Base-by-base conservation (phyloP, 2,329 filamentous ascomycete genomes). In the Colletotrichum sp. region DNA sequence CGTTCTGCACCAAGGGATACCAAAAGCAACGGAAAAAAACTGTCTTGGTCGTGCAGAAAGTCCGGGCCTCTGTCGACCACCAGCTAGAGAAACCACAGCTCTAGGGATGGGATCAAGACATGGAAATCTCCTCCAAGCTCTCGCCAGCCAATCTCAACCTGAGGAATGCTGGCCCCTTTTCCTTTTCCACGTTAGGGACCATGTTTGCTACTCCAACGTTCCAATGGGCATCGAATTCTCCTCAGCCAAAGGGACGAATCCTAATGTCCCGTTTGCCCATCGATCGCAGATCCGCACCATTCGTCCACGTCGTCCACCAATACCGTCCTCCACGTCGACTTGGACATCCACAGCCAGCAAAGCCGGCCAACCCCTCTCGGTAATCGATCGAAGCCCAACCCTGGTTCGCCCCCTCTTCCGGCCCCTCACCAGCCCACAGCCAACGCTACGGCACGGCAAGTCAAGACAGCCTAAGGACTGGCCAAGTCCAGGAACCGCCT, bases 381-480 rank as follows among this genome's bases (percentile, higher is more conserved):
- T 22, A 73, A 73, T 68, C 72, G 64, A 65, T 76, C 70, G 64
- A 67, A 25, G 59, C 30, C 30, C 63, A 52, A 72, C 55, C 73
- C 73, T 44, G 25, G 69, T 6, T 75, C 63, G 19, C 57, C 55
- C 72, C 74, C 34, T 60, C 71, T 59, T 36, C 59, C 65, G 57
- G 52, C 64, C 63, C 74, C 70, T 74, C 74, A 68, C 70, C 28
- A 63, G 44, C 25, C 72, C 72, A 74, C 72, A 60, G 36, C 61
- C 28, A 74, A 61, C 67, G 36, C 44, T 32, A 64, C 70, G 69
- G 44, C 44, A 64, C 61, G 57, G 59, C 63, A 73, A 68, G 44
- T 64, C 70, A 72, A 73, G 64, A 65, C 73, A 75, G 69, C 52
- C 36, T 59, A 60, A 72, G 30, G 28, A 66, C 61, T 22, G 63